Conservation (phyloP, 768 basidiomycete genomes). For the Macrocybe gigantea region DNA sequence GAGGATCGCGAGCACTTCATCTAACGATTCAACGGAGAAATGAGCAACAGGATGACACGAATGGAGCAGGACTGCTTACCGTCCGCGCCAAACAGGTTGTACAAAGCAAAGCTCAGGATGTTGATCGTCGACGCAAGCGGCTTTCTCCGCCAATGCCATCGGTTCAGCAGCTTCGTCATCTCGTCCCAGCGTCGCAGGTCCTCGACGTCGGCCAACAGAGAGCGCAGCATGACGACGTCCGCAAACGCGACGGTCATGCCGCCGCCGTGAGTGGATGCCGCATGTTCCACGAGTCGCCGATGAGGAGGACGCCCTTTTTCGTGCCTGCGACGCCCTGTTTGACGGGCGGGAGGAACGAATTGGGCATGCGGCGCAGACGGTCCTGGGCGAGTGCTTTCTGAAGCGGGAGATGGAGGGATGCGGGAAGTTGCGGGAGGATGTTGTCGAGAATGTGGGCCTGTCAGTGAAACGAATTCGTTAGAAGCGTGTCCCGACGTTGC, state of each 20-base stretch:
- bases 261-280: constrained; percentile 97
- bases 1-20: constrained; percentile 54
- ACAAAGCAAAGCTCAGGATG: constrained; percentile 87
- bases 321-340: constrained; percentile 49
- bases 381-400: constrained; percentile 67
- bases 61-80: constrained; percentile 42
- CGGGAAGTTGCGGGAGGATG: constrained; percentile 79
- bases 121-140: constrained; percentile 82
- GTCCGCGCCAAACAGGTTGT: constrained; percentile 92
- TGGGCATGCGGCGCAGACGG: constrained; percentile 89
- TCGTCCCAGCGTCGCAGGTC: constrained; percentile 44
- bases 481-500: neutral
- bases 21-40: constrained; percentile 24
- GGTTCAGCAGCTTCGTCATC: constrained; percentile 46
- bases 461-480: neutral
- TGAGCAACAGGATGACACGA: neutral
- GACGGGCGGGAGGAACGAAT: constrained; percentile 83
- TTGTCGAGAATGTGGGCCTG: constrained; percentile 67
- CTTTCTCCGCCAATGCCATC: constrained; percentile 88
- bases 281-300: constrained; percentile 99
- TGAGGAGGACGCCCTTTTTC: constrained; percentile 71
- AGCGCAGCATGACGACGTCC: constrained; percentile 73
- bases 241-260: constrained; percentile 96
- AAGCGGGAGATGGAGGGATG: constrained; percentile 60
- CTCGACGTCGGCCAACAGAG: constrained; percentile 46